phyloP scores from a whole-genome alignment of 2,329 filamentous ascomycete species.

The Fusarium camptoceras region DNA sequence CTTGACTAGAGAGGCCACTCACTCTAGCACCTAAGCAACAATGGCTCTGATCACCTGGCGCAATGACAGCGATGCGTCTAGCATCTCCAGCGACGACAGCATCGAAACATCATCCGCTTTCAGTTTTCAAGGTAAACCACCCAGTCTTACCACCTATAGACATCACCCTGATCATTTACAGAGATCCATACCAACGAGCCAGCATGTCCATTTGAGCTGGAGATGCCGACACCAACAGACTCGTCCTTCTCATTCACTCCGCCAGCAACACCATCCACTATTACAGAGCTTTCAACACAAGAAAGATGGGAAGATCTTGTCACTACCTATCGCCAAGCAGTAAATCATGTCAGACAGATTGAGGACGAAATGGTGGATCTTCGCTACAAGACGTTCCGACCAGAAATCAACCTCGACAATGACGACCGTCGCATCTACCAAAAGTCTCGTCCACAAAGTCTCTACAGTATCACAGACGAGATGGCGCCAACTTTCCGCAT shows the following conservation, averaged over 20 bases:
- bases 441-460: fast-evolving
- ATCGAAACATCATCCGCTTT: not conserved
- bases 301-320: not conserved
- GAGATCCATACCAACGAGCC: not conserved
- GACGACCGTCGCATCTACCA: not conserved
- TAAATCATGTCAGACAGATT: not conserved
- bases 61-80: not conserved
- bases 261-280: not conserved
- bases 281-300: too few species aligned
- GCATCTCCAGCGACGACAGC: not conserved
- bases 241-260: not conserved
- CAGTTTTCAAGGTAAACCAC: not conserved
- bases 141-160: not conserved
- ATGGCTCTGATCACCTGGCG: not conserved
- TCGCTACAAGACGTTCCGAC: not conserved
- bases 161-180: not conserved
- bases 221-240: not conserved
- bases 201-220: not conserved
- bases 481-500: not conserved
- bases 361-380: conserved; percentile 1
- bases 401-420: not conserved
- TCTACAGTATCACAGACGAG: not conserved
- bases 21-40: not conserved
- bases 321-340: not conserved
- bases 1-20: not conserved